Conservation (phyloP, 805 yeast species). For the Wickerhamomyces xylosicus region DNA sequence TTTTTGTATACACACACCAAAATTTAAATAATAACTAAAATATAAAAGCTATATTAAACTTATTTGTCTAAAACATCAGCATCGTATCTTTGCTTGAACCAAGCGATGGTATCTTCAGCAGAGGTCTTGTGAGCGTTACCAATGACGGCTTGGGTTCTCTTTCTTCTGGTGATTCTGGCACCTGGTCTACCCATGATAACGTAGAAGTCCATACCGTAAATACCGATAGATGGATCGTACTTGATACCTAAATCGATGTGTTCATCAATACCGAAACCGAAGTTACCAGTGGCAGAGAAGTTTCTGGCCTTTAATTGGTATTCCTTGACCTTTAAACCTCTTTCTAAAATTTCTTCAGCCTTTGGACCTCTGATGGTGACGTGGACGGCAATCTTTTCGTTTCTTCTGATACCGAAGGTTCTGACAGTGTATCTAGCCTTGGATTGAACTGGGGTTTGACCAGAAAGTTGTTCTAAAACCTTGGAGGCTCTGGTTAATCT, state of each 20-base stretch:
- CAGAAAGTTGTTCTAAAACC: slow-evolving; percentile 99
- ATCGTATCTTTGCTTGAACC: slow-evolving; percentile 99
- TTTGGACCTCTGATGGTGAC: slow-evolving; percentile 99
- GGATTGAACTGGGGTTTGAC: slow-evolving; percentile 99
- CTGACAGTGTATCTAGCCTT: slow-evolving; percentile 99
- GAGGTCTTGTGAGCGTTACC: slow-evolving; percentile 90
- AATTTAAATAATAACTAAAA: background rate
- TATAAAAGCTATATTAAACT: slow-evolving; percentile 11
- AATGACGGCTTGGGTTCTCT: slow-evolving; percentile 80
- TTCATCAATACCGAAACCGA: slow-evolving; percentile 99
- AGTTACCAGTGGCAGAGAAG: slow-evolving; percentile 99
- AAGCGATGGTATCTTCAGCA: slow-evolving; percentile 89
- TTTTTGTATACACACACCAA: background rate
- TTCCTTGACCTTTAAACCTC: slow-evolving; percentile 99
- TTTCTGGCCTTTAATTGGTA: slow-evolving; percentile 89
- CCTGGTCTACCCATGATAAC: slow-evolving; percentile 99
- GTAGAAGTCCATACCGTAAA: slow-evolving; percentile 99
- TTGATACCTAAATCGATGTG: slow-evolving; percentile 99
- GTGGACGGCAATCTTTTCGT: slow-evolving; percentile 98
- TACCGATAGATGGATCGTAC: slow-evolving; percentile 99
- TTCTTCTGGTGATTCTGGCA: slow-evolving; percentile 97
- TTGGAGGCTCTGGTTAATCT: slow-evolving; percentile 99
- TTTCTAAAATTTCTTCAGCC: slow-evolving; percentile 98
- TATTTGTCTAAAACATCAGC: slow-evolving; percentile 91
- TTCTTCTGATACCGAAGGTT: slow-evolving; percentile 99